Evolutionary conservation across 331 rosid species (phyloP).

Genomic region (Cydonia oblonga): DNA sequence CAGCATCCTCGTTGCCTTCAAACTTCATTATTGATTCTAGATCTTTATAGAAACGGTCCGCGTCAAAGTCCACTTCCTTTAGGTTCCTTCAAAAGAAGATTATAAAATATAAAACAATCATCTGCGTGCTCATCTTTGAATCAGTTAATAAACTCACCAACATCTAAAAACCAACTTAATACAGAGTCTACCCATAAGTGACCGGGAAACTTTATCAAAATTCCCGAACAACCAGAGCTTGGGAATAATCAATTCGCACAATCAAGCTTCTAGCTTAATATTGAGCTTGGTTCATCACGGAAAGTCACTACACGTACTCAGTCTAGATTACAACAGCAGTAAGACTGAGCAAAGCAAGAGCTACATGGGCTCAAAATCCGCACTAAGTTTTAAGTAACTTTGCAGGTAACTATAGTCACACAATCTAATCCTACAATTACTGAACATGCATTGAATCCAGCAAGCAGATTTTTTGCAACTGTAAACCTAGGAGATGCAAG

Average conservation of each 20-base stretch:
- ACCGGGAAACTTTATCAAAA: background rate
- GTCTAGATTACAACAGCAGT: background rate
- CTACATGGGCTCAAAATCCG: background rate
- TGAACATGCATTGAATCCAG: background rate
- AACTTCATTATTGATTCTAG: conserved; percentile 64
- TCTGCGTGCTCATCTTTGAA: background rate
- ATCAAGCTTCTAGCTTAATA: background rate
- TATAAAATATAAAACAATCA: conserved; percentile 13
- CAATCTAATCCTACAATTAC: background rate
- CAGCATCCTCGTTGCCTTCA: conserved; percentile 32
- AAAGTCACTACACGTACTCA: background rate
- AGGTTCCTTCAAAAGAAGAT: conserved; percentile 38
- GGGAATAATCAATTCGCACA: background rate
- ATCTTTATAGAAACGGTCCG: conserved; percentile 57
- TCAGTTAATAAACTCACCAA: background rate
- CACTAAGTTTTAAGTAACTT: background rate
- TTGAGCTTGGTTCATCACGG: too few relatives aligned
- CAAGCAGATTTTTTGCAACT: background rate
- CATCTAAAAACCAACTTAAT: background rate
- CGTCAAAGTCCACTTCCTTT: conserved; percentile 71
- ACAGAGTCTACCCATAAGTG: background rate
- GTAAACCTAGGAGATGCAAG: background rate
- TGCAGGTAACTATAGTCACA: background rate
- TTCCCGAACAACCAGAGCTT: background rate
- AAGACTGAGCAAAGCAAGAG: background rate